Evolutionary conservation across 1,139 yeast species (phyloP), one percentile per base, ranked within the genome.

Genomic region (Yamadazyma buinensis): DNA sequence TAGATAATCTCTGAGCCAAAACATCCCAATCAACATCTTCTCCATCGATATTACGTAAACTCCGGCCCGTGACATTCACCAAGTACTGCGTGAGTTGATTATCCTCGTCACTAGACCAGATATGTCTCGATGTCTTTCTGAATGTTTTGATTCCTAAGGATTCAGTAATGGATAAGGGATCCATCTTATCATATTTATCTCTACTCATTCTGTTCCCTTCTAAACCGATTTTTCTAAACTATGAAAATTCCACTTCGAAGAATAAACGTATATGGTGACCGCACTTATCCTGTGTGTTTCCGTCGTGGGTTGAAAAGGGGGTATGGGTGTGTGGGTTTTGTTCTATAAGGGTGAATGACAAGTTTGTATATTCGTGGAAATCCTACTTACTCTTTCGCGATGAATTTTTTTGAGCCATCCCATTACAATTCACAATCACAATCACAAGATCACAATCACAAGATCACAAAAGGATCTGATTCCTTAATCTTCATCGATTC

Each of bases 71-170:
- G 3, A 35, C 19, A 13, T 47, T 55, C 27, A 65, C 49, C 10
- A 80, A 68, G 7, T 68, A 47, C 8, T 47, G 42, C 34, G 60
- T 60, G 23, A 84, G 55, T 12, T 59, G 52, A 6, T 57, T 54
- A 52, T 84, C 94, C 42, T 84, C 92, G 25, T 75, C 77, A 34
- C 72, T 70, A 2, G 76, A 63, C 94, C 94, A 84, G 5, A 84
- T 75, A 39, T 77, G 75, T 36, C 92, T 61, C 4, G 77, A 64
- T 13, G 67, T 75, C 37, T 82, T 67, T 26, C 90, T 61, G 48
- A 78, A 80, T 2, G 88, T 83, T 47, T 80, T 84, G 52, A 79
- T 80, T 6, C 94, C 94, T n/a, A 84, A 56, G 2, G 84, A 76
- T 51, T 80, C 84, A 4, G 90, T 80, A 18, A 82, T 68, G 14